A percentile compares a stretch with the other conserved stretches of the same genome.
These are phyloP conservation scores for Cladosporium sp. DNA, from an alignment of 2,329 filamentous ascomycete species.

Conservation along the genomic window DNA sequence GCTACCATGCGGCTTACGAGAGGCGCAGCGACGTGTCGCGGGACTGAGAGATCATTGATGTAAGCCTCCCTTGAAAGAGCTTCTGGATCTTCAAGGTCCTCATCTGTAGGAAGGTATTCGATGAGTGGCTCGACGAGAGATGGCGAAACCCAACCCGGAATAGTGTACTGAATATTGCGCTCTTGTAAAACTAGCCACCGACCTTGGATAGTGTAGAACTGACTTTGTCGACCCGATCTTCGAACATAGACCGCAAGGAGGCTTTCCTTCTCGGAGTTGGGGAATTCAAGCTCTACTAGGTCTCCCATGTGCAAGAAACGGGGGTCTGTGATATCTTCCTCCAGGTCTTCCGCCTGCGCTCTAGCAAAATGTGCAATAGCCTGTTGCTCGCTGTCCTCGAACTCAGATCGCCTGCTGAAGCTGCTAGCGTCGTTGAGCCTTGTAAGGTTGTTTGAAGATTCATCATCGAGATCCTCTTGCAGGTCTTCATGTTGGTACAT, in stretches of 20 bases:
- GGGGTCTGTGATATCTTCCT: slow-evolving; percentile 27
- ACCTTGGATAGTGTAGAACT: slow-evolving; percentile 49
- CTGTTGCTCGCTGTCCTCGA: slow-evolving; percentile 23
- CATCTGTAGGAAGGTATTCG: slow-evolving; percentile 46
- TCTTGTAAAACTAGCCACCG: slow-evolving; percentile 41
- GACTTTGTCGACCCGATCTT: slow-evolving; percentile 30
- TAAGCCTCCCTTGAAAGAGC: slow-evolving; percentile 33
- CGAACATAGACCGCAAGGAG: slow-evolving; percentile 48
- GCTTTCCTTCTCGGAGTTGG: slow-evolving; percentile 31
- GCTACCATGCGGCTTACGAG: slow-evolving; percentile 39
- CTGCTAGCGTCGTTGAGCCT: slow-evolving; percentile 26
- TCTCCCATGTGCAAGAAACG: slow-evolving; percentile 42
- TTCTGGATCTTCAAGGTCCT: slow-evolving; percentile 28
- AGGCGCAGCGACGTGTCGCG: slow-evolving; percentile 41
- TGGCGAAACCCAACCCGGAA: slow-evolving; percentile 45
- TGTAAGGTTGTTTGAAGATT: slow-evolving; percentile 25
- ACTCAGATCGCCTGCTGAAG: slow-evolving; percentile 20
- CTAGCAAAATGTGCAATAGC: slow-evolving; percentile 19
- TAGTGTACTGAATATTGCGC: slow-evolving; percentile 42
- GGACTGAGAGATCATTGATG: slow-evolving; percentile 38
- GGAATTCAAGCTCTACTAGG: slow-evolving; percentile 43
- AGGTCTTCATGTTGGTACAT: slow-evolving; percentile 13
- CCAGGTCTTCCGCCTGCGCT: slow-evolving; percentile 22
- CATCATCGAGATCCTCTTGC: slow-evolving; percentile 23
- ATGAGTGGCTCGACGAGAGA: slow-evolving; percentile 44